Evolutionary conservation across 179 eudicot genomes (phyloP).

Genomic region (Silene coronaria): DNA sequence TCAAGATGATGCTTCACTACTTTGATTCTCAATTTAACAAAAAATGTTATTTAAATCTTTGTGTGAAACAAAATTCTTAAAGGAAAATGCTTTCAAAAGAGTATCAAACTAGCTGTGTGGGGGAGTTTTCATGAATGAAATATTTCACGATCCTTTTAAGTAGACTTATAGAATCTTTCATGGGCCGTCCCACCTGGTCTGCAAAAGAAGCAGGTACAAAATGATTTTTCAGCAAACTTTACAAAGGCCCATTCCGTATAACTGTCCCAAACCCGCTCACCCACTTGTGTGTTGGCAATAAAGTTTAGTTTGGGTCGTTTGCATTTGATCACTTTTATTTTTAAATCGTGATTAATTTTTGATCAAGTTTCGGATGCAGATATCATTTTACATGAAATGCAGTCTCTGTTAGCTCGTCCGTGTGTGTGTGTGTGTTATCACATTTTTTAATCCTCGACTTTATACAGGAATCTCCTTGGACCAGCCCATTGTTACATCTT

Average conservation of each 20-base stretch:
- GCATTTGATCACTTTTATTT: neutral
- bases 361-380: neutral
- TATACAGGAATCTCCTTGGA: constrained; percentile 66
- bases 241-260: too few species aligned
- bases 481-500: constrained; percentile 59
- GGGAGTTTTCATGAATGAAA: neutral
- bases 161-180: neutral
- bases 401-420: neutral
- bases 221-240: too few species aligned
- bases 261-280: too few species aligned
- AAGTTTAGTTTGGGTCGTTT: neutral
- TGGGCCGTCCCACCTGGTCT: too few species aligned
- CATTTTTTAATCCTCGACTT: constrained; percentile 2
- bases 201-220: too few species aligned
- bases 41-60: too few species aligned
- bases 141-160: neutral
- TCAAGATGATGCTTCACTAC: too few species aligned
- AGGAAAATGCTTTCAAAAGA: too few species aligned
- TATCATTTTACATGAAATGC: neutral
- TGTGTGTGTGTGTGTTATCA: neutral
- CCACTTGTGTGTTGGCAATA: too few species aligned
- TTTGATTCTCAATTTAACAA: too few species aligned
- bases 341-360: neutral
- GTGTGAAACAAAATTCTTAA: too few species aligned
- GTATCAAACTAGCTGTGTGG: too few species aligned